Base-by-base conservation (phyloP, 495 filamentous ascomycete species). In the Neurospora sp. region DNA sequence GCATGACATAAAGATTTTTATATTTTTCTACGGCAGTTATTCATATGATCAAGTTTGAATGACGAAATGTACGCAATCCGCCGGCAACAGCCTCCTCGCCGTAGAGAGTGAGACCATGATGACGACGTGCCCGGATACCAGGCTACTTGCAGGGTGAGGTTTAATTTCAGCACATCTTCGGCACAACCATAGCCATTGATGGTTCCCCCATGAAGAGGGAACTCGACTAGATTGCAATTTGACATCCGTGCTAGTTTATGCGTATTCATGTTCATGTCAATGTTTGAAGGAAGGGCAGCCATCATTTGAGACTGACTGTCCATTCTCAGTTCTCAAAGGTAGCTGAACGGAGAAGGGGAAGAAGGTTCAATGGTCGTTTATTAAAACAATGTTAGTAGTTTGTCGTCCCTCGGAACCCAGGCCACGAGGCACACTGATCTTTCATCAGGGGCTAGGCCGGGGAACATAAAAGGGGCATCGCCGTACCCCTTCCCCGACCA, bases 131-230 rank as follows among this genome's bases (percentile, higher is more conserved):
- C 80, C 78, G 80, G 80, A 81, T 78, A 75, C 80, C 80, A 80
- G 80, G 79, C 79, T 81, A 42, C 80, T 77, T 80, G 80, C 79
- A 59, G 71, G 46, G 53, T 65, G 69, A 70, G 75, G 73, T 81
- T 86, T 76, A 74, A 80, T 88, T 81, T 88, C 83, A 89, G 86
- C 87, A 89, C 87, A 88, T 87, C 85, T 83, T 94, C 92, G 94
- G 94, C 94, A 93, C 94, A 94, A 93, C 90, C 85, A 83, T 89
- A 93, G 92, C 88, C 92, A 97, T 92, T 81, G 84, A 78, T 65
- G 53, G 69, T 72, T 71, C 71, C 39, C 69, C 41, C 71, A 48
- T 61, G 40, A 86, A 83, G 77, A 86, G 85, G 70, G 72, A 65
- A 65, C 27, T 35, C 74, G 80, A 90, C 83, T 86, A 88, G 86